phyloP scores from a whole-genome alignment of 768 basidiomycete genomes.

The Kwoniella mangroviensis region DNA sequence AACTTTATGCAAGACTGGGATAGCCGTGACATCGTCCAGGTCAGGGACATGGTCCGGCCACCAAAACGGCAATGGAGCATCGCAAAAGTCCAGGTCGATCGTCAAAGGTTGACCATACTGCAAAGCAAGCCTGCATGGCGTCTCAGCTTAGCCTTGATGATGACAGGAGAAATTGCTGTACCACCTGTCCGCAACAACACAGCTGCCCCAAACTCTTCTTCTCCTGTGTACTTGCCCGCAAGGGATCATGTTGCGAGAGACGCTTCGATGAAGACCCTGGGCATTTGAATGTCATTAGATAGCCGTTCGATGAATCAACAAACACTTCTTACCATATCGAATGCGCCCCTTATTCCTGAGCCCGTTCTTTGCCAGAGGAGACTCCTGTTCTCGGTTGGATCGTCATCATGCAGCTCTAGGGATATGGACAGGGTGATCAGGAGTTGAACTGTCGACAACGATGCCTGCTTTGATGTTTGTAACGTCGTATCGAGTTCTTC shows the following conservation, averaged over 20 bases:
- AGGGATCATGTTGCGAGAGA: slow-evolving; percentile 2
- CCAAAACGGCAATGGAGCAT: slow-evolving; percentile 10
- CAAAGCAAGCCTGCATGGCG: slow-evolving; percentile 5
- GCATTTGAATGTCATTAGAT: neutral
- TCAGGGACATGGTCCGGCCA: slow-evolving; percentile 12
- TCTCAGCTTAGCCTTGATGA: neutral
- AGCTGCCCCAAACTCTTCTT: slow-evolving; percentile 8
- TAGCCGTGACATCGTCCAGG: slow-evolving; percentile 1
- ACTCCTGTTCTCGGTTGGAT: slow-evolving; percentile 10
- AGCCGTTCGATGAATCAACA: neutral
- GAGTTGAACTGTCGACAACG: slow-evolving; percentile 5
- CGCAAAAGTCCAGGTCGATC: slow-evolving; percentile 13
- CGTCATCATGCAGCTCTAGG: neutral
- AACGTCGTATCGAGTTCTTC: slow-evolving; percentile 1
- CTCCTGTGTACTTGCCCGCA: slow-evolving; percentile 6
- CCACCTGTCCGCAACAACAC: slow-evolving; percentile 8
- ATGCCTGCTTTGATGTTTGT: slow-evolving; percentile 1
- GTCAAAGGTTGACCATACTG: slow-evolving; percentile 8
- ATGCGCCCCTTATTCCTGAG: neutral
- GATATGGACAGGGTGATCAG: neutral
- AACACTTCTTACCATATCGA: slow-evolving; percentile 1
- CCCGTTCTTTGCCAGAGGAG: slow-evolving; percentile 5
- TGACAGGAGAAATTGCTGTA: neutral
- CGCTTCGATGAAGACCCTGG: slow-evolving; percentile 3
- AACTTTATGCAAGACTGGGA: slow-evolving; percentile 3